Evolutionary conservation across 345 rosid species (phyloP), one percentile per base, ranked within the genome.

Genomic region (Linum trigynum): DNA sequence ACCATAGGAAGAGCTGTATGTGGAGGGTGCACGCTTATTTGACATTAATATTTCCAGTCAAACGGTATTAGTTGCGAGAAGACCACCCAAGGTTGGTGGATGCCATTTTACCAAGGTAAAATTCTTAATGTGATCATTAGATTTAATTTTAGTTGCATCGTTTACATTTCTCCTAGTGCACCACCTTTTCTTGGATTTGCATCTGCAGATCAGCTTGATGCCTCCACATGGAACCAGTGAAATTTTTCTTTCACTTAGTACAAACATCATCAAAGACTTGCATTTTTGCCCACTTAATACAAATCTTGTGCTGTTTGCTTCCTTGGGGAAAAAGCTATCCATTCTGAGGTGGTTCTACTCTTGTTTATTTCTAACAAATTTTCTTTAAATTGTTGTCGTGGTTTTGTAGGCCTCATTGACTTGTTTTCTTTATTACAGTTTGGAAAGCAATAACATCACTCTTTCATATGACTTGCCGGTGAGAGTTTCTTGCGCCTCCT

Each of bases 21-120:
- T 86, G 61, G 85, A 73, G 69, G 98, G 96, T 70, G 95, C 88
- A 50, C 90, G 97, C 59, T 62, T 92, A 75, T 89, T 92, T 80
- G 98, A 89, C 71, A 70, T 85, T 59, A 85, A 83, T 71, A 79
- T 74, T 65, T 67, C 74, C 40, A 70, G 75, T 70, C 82, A 85
- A 74, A 74, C 76, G 57, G 5, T 89, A 35, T 75, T 92, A 62
- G 65, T 89, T 69, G 82, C 86, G 2, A 76, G 95, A 45, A 84
- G 84, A 77, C 78, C 81, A 66, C 71, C 86, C 56, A 84, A 86
- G 55, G 72, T 71, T 23, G 85, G 84, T 55, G 90, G 88, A 62
- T 65, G 75, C 5, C 80, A 79, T 80, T 75, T 72, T 68, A 76
- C 91, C 14, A 89, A 86, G 79, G 98, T 89, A 70, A 79, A 69